These are phyloP conservation scores for Sugiyamaella grinbergsii DNA, from an alignment of 1,139 yeast genomes.

Conservation along the genomic window DNA sequence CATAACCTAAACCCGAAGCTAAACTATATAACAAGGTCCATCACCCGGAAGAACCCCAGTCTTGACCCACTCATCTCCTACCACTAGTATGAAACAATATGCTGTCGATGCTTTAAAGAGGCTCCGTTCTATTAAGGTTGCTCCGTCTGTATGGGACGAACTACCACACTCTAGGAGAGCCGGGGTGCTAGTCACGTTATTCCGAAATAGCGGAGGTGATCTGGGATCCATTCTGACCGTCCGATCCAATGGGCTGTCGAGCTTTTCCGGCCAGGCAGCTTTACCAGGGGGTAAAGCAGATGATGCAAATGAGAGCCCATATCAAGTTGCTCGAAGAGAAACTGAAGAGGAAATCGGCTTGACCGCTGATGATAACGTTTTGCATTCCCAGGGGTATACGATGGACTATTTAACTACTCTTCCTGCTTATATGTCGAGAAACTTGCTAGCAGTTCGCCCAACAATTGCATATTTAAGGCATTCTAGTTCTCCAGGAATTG, in stretches of 20 bases:
- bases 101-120: conserved; percentile 21
- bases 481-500: conserved; percentile 6
- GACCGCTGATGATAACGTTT: conserved; percentile 51
- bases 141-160: conserved; percentile 52
- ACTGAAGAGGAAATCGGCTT: conserved; percentile 86
- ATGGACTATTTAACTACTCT: conserved; percentile 59
- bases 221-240: conserved; percentile 75
- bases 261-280: conserved; percentile 85
- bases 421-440: conserved; percentile 78
- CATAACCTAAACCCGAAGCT: not conserved
- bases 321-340: conserved; percentile 77
- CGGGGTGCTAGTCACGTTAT: conserved; percentile 71
- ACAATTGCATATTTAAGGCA: conserved; percentile 64
- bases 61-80: not conserved
- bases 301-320: conserved; percentile 57
- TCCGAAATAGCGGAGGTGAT: conserved; percentile 67
- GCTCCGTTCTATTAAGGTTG: conserved; percentile 20
- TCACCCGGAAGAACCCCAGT: not conserved
- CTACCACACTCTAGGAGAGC: conserved; percentile 67
- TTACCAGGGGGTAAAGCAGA: conserved; percentile 70
- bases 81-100: conserved; percentile 11
- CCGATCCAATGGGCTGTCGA: conserved; percentile 65
- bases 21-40: conserved; percentile 4
- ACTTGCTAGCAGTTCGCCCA: conserved; percentile 81
- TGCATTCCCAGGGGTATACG: conserved; percentile 36